Base-by-base conservation (phyloP, 352 stramenopile species). In the Globisporangium viniferum region DNA sequence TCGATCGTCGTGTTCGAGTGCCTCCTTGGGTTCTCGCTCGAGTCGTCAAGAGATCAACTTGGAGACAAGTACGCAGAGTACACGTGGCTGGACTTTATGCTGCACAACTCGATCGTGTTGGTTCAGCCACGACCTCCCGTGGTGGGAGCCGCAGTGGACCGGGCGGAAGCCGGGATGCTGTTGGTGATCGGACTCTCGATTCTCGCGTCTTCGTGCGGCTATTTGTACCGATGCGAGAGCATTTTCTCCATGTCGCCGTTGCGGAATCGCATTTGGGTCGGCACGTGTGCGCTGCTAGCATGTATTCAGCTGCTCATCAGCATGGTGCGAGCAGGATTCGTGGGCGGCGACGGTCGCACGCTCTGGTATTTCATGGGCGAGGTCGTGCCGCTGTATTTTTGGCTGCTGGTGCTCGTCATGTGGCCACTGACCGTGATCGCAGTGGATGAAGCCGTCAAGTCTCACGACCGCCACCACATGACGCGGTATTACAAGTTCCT, bases 401-500 rank as follows among this genome's bases (percentile, higher is more conserved):
- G 88, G 88, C 53, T 74, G 18, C 6, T 73, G 3, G 24, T 77
- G 20, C 63, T 92, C 7, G 29, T 73, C 5, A 63, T 86, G 33
- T 96, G 88, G 88, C 86, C 88, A 8, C 44, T 89, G 27, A n/a
- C 87, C 8, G 76, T 89, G 20, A 56, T 94, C 3, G 70, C 67
- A 12, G 53, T 91, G 24, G 87, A 94, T 35, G 88, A 96, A 71
- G 67, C 68, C 41, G 79, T 89, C 10, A 96, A 96, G 66, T 76
- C 68, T 18, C 84, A 94, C 66, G 88, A 96, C 61, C 84, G 85
- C 44, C 72, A 78, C n/a, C 77, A 93, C 62, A 70, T 94, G 57
- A 76, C 82, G 29, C 77, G 88, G 24, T 96, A 92, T 67, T 90
- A 94, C 77, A 92, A 92, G 58, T 95, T 94, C 53, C 62, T 96